A percentile compares a stretch with the other conserved stretches of the same genome.
These are phyloP conservation scores for Teratosphaeria nubilosa DNA, from an alignment of 2,329 filamentous ascomycete species.

Conservation along the genomic window DNA sequence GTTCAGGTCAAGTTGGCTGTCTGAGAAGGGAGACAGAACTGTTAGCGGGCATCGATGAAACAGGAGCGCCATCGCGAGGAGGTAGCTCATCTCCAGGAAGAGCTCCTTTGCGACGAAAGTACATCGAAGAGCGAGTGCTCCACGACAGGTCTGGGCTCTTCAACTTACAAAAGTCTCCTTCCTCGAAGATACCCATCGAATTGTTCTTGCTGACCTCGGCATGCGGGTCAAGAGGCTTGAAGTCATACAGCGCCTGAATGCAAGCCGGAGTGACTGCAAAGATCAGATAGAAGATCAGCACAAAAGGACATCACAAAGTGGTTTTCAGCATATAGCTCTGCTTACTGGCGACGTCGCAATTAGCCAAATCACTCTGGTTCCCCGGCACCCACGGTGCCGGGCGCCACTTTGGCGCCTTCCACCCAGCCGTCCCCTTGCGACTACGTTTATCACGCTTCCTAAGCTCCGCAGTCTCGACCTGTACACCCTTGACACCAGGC, in stretches of 20 bases:
- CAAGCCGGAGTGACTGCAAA: conserved; percentile 13
- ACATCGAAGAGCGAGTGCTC: not conserved
- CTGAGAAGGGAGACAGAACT: not conserved
- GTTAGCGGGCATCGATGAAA: not conserved
- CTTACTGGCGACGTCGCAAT: conserved; percentile 9
- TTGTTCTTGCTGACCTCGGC: conserved; percentile 11
- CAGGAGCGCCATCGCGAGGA: not conserved
- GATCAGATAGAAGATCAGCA: too few species aligned
- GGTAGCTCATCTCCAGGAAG: not conserved
- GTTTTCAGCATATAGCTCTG: too few species aligned
- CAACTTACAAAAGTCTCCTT: conserved; percentile 27
- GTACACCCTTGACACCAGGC: conserved; percentile 18
- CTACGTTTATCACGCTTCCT: conserved; percentile 2
- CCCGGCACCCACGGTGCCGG: conserved; percentile 6
- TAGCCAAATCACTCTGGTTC: conserved; percentile 7
- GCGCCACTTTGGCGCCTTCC: conserved; percentile 6
- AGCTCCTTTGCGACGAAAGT: too few species aligned
- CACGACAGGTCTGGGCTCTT: not conserved
- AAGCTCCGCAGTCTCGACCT: conserved; percentile 6
- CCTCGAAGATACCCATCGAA: conserved; percentile 33
- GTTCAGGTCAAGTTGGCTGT: conserved; percentile 27
- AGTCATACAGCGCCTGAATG: conserved; percentile 15
- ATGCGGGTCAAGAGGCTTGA: conserved; percentile 9
- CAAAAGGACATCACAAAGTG: too few species aligned
- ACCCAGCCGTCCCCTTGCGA: not conserved